Base-by-base conservation (phyloP, 192 early-diverging fungal species). In the Coemansia sp. region DNA sequence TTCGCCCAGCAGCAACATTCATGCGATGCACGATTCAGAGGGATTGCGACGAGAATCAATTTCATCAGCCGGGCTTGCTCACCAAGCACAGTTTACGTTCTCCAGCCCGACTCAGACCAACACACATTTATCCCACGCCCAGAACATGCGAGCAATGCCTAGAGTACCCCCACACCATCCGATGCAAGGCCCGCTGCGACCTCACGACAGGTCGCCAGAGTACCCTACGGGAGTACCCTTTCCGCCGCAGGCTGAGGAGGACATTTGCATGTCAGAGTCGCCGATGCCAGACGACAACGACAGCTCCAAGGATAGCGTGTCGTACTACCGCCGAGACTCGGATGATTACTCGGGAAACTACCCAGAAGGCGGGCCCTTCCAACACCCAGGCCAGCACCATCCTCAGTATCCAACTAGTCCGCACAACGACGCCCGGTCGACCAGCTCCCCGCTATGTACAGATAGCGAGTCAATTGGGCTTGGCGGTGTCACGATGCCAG, bases 201-300 rank as follows among this genome's bases (percentile, higher is more conserved):
- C n/a, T 7, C 34, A 36, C 31, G 46, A 29, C 42, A 13, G 10
- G n/a, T 41, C 69, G 33, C 41, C 62, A 36, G 70, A 43, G 42
- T 72, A 36, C 34, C 51, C 0, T 20, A n/a, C 20, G 16, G 44
- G 52, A 42, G 54, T 44, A 29, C 33, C 55, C 62, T 67, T 49
- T 31, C 61, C 69, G 42, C 63, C 59, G 9, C 76, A 73, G 55
- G 40, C 40, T 16, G 81, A 78, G 34, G 61, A 84, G 67, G 81
- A 84, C 41, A 75, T 84, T 18, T 68, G 73, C 38, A 84, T 84
- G 81, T 84, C 81, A 4, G 82, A 84, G 66, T 76, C 82, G 36
- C 82, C 82, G 22, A 61, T n/a, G 0, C 66, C 65, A 1, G 66
- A 71, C 29, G 71, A 73, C 7, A 54, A 54, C 18, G 63, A 49